These are phyloP conservation scores for Myxozyma geophila DNA, from an alignment of 805 yeast species.

Conservation along the genomic window DNA sequence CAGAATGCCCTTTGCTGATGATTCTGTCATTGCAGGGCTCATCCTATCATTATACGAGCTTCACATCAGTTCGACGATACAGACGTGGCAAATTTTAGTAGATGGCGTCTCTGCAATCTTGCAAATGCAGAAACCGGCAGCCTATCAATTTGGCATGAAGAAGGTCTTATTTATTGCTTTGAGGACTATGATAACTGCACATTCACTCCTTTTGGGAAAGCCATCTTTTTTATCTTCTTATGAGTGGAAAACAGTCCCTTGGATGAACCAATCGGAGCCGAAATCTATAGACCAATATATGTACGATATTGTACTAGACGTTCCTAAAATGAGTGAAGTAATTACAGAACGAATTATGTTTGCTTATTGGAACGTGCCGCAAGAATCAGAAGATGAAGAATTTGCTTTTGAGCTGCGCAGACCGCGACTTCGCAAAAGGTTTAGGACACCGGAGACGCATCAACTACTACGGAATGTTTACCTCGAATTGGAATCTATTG, in stretches of 20 bases:
- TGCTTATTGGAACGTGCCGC: not conserved
- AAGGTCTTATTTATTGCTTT: not conserved
- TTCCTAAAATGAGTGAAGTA: not conserved
- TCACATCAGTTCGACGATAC: not conserved
- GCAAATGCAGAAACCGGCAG: constrained; percentile 16
- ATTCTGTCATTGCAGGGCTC: constrained; percentile 7
- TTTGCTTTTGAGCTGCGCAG: not conserved
- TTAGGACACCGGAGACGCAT: not conserved
- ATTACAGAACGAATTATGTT: not conserved
- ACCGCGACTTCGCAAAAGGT: constrained; percentile 6
- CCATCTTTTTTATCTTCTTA: not conserved
- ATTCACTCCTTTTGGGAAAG: not conserved
- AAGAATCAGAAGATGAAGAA: not conserved
- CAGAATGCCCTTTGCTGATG: constrained; percentile 8
- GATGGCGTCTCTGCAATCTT: constrained; percentile 7
- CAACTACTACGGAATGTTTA: not conserved
- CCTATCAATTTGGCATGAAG: constrained; percentile 9
- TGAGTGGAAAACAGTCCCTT: constrained; percentile 19
- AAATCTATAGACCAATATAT: constrained; percentile 2
- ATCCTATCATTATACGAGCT: constrained; percentile 16
- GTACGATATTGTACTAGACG: constrained; percentile 8
- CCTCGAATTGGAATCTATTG: constrained; percentile 3
- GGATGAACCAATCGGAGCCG: not conserved
- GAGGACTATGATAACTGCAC: constrained; percentile 2
- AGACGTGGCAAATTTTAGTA: constrained; percentile 5